These are phyloP conservation scores for Annona cherimola DNA, from an alignment of 164 flowering plant species.

Conservation along the genomic window DNA sequence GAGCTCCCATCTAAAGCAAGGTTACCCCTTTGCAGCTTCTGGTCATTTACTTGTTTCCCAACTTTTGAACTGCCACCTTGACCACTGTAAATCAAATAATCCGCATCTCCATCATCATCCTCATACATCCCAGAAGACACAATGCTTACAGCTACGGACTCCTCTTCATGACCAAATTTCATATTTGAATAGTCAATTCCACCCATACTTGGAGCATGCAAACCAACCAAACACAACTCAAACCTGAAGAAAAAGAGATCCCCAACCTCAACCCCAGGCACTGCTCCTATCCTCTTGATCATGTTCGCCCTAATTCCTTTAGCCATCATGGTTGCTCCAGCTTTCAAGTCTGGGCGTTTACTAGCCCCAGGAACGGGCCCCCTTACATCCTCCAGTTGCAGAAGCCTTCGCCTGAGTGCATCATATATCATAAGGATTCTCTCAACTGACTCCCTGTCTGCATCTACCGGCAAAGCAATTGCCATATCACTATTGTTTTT, in stretches of 20 bases:
- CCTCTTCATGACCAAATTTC: constrained; percentile 30
- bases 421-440: constrained; percentile 30
- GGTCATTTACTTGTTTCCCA: constrained; percentile 32
- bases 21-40: constrained; percentile 60
- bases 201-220: constrained; percentile 49
- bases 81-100: constrained; percentile 49
- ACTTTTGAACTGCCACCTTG: constrained; percentile 41
- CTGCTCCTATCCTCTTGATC: constrained; percentile 38
- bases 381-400: constrained; percentile 31
- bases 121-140: constrained; percentile 55
- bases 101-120: constrained; percentile 36
- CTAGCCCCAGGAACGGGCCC: constrained; percentile 18
- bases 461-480: constrained; percentile 17
- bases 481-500: constrained; percentile 9
- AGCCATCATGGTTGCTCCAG: constrained; percentile 29
- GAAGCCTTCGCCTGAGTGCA: constrained; percentile 31
- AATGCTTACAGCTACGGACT: constrained; percentile 47
- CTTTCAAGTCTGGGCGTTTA: constrained; percentile 40
- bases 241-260: constrained; percentile 50
- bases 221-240: constrained; percentile 52
- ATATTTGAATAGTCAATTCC: constrained; percentile 48
- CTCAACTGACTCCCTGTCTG: constrained; percentile 25
- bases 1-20: constrained; percentile 52
- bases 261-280: constrained; percentile 57
- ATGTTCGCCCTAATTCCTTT: constrained; percentile 36